These are phyloP conservation scores for Panellus pusillus DNA, from an alignment of 768 basidiomycete species.

Conservation along the genomic window DNA sequence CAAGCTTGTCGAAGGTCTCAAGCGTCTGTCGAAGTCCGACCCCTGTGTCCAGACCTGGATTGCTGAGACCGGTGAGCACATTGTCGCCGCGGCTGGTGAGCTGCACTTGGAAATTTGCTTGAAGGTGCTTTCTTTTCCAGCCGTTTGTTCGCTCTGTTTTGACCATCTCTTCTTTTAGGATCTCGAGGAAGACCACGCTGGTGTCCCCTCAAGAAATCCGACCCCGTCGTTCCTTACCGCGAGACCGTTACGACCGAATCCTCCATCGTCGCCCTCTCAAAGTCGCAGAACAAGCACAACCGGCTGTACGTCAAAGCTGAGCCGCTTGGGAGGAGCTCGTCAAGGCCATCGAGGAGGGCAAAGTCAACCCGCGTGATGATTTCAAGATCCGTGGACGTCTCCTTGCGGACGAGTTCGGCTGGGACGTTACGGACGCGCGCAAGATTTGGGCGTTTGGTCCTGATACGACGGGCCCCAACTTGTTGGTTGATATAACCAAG, in stretches of 20 bases:
- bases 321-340: slow-evolving; percentile 92
- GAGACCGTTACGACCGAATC: slow-evolving; percentile 98
- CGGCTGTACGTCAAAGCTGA: slow-evolving; percentile 91
- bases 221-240: slow-evolving; percentile 95
- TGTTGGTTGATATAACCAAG: slow-evolving; percentile 97
- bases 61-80: slow-evolving; percentile 90
- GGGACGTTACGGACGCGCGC: slow-evolving; percentile 98
- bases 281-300: slow-evolving; percentile 99
- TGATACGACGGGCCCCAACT: slow-evolving; percentile 93
- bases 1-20: slow-evolving; percentile 99
- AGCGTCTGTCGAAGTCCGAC: slow-evolving; percentile 99
- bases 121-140: slow-evolving; percentile 56
- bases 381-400: slow-evolving; percentile 93
- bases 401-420: slow-evolving; percentile 93
- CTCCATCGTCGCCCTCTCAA: slow-evolving; percentile 91
- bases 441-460: slow-evolving; percentile 99
- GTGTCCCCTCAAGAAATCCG: slow-evolving; percentile 98
- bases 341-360: slow-evolving; percentile 86
- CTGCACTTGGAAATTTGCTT: slow-evolving; percentile 99
- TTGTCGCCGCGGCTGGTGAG: slow-evolving; percentile 98
- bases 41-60: slow-evolving; percentile 98
- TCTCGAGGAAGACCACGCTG: slow-evolving; percentile 98
- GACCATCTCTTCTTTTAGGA: slow-evolving; percentile 51
- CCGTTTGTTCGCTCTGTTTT: not conserved
- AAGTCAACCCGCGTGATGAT: slow-evolving; percentile 88